Percentiles rank a stretch among this genome's conserved stretches.
Evolutionary conservation across 73 alveolate species (phyloP).

Genomic region (Halteria grandinella): DNA sequence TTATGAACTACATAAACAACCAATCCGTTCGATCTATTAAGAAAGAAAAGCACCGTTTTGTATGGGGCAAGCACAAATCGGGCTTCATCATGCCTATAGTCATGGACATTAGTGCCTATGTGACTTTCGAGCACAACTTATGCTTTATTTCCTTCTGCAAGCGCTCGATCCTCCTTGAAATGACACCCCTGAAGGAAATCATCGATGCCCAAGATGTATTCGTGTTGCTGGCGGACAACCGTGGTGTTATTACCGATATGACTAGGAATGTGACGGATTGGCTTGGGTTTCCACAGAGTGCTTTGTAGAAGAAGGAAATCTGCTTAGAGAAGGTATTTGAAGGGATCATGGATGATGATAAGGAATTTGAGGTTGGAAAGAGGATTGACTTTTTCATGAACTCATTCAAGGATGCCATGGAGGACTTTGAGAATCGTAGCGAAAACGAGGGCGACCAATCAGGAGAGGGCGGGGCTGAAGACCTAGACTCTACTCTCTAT

Average conservation of each 20-base stretch:
- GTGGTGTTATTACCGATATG: conserved; percentile 52
- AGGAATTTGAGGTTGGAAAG: conserved; percentile 44
- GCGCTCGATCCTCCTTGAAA: conserved; percentile 38
- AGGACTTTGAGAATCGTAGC: conserved; percentile 49
- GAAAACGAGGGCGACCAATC: no score
- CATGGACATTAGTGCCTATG: conserved; percentile 51
- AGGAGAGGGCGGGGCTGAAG: no score
- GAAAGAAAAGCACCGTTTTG: conserved; percentile 36
- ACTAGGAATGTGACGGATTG: conserved; percentile 50
- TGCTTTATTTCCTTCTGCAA: conserved; percentile 50
- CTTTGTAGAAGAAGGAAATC: conserved; percentile 38
- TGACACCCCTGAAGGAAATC: conserved; percentile 40
- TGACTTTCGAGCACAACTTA: conserved; percentile 39
- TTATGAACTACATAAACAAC: conserved; percentile 39
- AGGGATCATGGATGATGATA: conserved; percentile 49
- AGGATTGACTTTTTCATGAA: conserved; percentile 44
- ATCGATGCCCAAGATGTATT: conserved; percentile 51
- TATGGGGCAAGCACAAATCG: conserved; percentile 56
- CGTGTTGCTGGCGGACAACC: conserved; percentile 33
- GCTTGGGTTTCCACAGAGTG: conserved; percentile 44
- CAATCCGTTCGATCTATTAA: conserved; percentile 20
- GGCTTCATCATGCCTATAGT: conserved; percentile 54
- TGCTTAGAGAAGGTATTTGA: conserved; percentile 40
- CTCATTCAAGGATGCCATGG: conserved; percentile 51
- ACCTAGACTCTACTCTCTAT: conserved; percentile 31